phyloP scores from a whole-genome alignment of 192 early-diverging fungal genomes.

The Coemansia sp. region DNA sequence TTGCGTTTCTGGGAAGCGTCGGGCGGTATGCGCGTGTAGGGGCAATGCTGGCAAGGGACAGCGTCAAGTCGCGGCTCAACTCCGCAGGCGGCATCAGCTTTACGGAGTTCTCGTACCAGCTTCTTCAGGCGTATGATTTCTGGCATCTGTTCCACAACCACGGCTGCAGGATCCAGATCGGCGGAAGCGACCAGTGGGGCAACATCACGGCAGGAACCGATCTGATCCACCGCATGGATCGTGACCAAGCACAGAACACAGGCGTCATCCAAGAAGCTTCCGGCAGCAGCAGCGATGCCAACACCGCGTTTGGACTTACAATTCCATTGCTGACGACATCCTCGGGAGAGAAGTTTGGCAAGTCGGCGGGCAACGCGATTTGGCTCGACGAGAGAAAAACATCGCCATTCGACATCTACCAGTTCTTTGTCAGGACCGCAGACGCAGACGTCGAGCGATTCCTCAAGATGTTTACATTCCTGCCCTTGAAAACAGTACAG shows the following conservation, averaged over 20 bases:
- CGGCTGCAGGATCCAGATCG: constrained; percentile 63
- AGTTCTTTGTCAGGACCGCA: constrained; percentile 86
- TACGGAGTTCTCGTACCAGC: constrained; percentile 95
- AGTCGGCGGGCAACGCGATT: constrained; percentile 93
- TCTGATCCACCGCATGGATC: constrained; percentile 71
- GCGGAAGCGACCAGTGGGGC: constrained; percentile 98
- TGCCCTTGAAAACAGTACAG: constrained; percentile 63
- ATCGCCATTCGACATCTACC: constrained; percentile 88
- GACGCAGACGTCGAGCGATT: constrained; percentile 78
- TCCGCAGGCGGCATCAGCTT: constrained; percentile 88
- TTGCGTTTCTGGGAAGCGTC: constrained; percentile 75
- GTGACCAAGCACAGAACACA: constrained; percentile 5
- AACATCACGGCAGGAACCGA: constrained; percentile 95
- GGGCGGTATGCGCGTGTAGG: constrained; percentile 80
- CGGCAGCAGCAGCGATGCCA: background rate
- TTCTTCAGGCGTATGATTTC: constrained; percentile 94
- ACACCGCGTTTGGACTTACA: constrained; percentile 76
- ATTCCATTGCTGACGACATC: constrained; percentile 84
- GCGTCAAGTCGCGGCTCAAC: constrained; percentile 79
- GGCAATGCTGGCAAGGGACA: constrained; percentile 85
- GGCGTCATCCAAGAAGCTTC: background rate
- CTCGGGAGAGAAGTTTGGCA: constrained; percentile 95
- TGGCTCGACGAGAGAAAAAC: constrained; percentile 85
- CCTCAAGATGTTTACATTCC: constrained; percentile 80
- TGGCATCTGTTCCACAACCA: constrained; percentile 70